Evolutionary conservation across 345 rosid species (phyloP).

Genomic region (Punica granatum): DNA sequence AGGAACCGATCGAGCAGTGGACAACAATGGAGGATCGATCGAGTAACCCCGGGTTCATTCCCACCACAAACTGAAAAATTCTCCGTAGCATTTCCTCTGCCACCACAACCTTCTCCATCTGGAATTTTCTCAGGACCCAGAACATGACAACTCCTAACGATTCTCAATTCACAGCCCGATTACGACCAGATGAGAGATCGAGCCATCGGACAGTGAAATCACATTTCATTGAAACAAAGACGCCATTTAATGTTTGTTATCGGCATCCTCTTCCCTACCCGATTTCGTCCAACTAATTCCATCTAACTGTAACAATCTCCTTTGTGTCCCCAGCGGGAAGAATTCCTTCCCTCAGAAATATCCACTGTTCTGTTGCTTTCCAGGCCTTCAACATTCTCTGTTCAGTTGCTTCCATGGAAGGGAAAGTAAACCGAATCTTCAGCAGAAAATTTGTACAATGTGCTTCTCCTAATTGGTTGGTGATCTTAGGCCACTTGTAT

Average conservation of each 20-base stretch:
- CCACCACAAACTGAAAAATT: no score
- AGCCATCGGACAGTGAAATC: background rate
- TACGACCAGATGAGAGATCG: background rate
- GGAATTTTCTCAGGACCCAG: no score
- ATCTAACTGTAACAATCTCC: no score
- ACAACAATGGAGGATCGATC: no score
- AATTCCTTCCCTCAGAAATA: slow-evolving; percentile 5
- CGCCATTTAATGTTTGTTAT: no score
- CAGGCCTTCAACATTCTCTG: background rate
- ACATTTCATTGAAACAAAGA: no score
- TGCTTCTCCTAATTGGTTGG: background rate
- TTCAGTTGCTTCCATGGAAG: slow-evolving; percentile 6
- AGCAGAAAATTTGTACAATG: background rate
- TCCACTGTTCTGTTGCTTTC: slow-evolving; percentile 5
- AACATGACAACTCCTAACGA: background rate
- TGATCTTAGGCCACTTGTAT: no score
- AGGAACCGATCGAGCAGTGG: no score
- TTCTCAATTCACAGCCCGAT: background rate
- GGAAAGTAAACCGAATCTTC: background rate
- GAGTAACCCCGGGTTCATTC: no score
- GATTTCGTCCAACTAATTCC: no score
- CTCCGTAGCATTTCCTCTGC: background rate
- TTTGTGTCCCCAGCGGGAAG: no score
- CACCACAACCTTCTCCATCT: background rate
- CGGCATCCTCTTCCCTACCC: no score